Evolutionary conservation across 2,329 filamentous ascomycete genomes (phyloP).

Genomic region (Ophiostoma australiae): DNA sequence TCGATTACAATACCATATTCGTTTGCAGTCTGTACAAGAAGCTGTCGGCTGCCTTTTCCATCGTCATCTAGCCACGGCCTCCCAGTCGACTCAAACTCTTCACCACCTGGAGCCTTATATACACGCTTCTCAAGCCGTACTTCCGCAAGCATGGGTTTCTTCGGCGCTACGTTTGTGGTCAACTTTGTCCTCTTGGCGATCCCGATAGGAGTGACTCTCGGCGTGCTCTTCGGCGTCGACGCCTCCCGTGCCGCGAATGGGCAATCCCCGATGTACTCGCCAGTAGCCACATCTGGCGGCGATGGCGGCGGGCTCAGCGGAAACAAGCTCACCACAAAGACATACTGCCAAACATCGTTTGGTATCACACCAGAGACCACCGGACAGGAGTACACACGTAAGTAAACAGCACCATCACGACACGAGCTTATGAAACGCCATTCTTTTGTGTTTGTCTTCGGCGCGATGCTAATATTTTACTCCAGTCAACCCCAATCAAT

Average conservation of each 20-base stretch:
- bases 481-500: constrained; percentile 53
- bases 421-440: not conserved
- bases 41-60: not conserved
- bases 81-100: not conserved
- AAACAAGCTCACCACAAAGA: constrained; percentile 36
- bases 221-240: constrained; percentile 47
- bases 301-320: constrained; percentile 27
- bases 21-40: constrained; percentile 9
- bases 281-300: constrained; percentile 27
- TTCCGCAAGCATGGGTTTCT: constrained; percentile 34
- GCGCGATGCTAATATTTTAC: not conserved
- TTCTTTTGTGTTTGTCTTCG: not conserved
- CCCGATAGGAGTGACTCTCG: constrained; percentile 35
- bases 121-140: not conserved
- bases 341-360: constrained; percentile 41
- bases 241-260: constrained; percentile 41
- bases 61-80: not conserved
- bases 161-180: constrained; percentile 41
- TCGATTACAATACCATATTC: not conserved
- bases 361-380: constrained; percentile 44
- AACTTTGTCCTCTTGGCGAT: constrained; percentile 48
- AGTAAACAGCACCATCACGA: constrained; percentile 30
- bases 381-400: constrained; percentile 45
- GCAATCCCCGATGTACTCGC: constrained; percentile 42
- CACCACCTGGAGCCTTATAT: not conserved